Percentiles rank a stretch among this genome's conserved stretches.
phyloP scores from a whole-genome alignment of 2,329 filamentous ascomycete genomes.

The Cercospora berteroae region DNA sequence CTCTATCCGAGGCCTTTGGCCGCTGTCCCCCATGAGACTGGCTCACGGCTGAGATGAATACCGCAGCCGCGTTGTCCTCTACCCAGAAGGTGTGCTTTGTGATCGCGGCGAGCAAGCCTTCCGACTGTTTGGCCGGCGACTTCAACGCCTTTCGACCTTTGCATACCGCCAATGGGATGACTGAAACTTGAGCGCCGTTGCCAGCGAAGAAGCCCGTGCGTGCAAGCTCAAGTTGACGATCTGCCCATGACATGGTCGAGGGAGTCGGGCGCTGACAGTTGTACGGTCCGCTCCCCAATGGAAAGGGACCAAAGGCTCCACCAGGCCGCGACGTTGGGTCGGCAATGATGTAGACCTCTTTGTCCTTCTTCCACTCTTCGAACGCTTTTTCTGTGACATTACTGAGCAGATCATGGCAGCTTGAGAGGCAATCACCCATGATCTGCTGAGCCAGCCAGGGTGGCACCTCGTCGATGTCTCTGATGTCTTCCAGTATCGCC shows the following conservation, averaged over 20 bases:
- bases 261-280: not conserved
- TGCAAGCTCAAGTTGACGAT: not conserved
- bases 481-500: not conserved
- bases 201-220: not conserved
- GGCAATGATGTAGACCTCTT: not conserved
- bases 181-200: not conserved
- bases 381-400: not conserved
- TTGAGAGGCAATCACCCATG: not conserved
- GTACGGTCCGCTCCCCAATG: not conserved
- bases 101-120: not conserved
- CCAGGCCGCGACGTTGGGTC: not conserved
- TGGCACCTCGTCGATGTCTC: not conserved
- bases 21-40: not conserved
- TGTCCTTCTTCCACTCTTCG: not conserved
- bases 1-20: not conserved
- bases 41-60: not conserved
- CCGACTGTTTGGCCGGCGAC: not conserved
- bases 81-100: not conserved
- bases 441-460: not conserved
- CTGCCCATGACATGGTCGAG: not conserved
- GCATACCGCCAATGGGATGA: not conserved
- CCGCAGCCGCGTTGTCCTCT: not conserved
- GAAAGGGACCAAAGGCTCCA: not conserved
- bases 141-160: not conserved
- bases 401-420: not conserved